These are phyloP conservation scores for Fraxinus latifolia DNA, from an alignment of 305 asterid species.

Conservation along the genomic window DNA sequence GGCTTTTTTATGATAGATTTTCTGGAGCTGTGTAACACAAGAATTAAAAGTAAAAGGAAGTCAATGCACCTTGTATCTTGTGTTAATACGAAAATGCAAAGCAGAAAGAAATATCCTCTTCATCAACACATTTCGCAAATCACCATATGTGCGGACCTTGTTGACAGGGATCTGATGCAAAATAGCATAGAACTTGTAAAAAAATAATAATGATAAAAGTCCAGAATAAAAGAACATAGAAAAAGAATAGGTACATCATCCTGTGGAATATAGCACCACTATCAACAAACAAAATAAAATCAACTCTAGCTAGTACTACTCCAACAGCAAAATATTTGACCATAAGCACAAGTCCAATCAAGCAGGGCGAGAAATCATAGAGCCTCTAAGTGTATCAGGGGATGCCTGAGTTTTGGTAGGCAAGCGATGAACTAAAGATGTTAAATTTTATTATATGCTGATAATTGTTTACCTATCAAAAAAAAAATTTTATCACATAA, in stretches of 20 bases:
- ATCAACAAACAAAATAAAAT: not conserved
- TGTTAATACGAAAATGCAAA: constrained; percentile 94
- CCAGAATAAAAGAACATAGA: not conserved
- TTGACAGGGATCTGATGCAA: constrained; percentile 80
- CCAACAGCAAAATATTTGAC: not conserved
- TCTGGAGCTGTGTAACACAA: not conserved
- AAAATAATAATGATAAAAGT: not conserved
- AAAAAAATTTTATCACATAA: not conserved
- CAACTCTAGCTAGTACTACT: not conserved
- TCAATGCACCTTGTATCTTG: constrained; percentile 84
- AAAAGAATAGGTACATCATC: not conserved
- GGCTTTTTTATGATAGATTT: not conserved
- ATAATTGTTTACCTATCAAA: no score
- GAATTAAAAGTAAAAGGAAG: constrained; percentile 22
- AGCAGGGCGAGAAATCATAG: constrained; percentile 9
- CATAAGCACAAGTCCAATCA: constrained; percentile 15
- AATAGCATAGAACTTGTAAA: constrained; percentile 21
- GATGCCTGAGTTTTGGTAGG: not conserved
- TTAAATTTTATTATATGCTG: not conserved
- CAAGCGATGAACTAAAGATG: not conserved
- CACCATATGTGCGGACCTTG: constrained; percentile 79
- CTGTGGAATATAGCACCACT: constrained; percentile 9
- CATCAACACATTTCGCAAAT: constrained; percentile 92
- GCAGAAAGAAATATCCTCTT: constrained; percentile 99
- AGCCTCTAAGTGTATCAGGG: constrained; percentile 18